A percentile compares a stretch with the other conserved stretches of the same genome.
Conservation (phyloP, 2,329 filamentous ascomycete species). For the Diplodia seriata region DNA sequence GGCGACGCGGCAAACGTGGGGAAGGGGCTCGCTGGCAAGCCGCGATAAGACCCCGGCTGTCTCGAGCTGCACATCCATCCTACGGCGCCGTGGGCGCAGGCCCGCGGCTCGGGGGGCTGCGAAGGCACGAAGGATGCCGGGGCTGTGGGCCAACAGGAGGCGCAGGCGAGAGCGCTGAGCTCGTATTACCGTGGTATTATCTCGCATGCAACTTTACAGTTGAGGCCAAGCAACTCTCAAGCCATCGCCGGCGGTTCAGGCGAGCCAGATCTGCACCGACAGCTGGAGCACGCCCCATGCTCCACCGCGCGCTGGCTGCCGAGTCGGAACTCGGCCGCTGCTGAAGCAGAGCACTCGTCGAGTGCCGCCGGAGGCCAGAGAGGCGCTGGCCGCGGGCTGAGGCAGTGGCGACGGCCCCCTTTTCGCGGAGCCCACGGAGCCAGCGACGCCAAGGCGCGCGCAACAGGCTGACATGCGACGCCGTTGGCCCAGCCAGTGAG, state of each 20-base stretch:
- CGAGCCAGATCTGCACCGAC: slow-evolving; percentile 8
- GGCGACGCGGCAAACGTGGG: slow-evolving; percentile 7
- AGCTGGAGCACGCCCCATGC: neutral
- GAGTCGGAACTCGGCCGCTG: slow-evolving; percentile 25
- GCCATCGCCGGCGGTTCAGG: neutral
- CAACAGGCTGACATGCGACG: slow-evolving; percentile 24
- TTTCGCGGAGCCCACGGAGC: slow-evolving; percentile 11
- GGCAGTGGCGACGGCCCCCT: slow-evolving; percentile 7
- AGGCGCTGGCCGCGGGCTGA: neutral
- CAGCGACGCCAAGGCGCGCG: slow-evolving; percentile 13
- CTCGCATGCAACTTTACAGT: slow-evolving; percentile 6
- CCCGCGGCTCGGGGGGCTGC: neutral
- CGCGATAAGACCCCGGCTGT: slow-evolving; percentile 25
- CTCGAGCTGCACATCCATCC: slow-evolving; percentile 3
- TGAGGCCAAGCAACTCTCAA: slow-evolving; percentile 17
- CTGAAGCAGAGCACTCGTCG: slow-evolving; percentile 5
- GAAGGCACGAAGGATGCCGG: slow-evolving; percentile 4
- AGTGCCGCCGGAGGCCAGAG: neutral
- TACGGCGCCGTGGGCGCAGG: no score
- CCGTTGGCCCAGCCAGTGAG: slow-evolving; percentile 16
- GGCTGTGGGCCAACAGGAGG: slow-evolving; percentile 11
- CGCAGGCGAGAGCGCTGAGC: slow-evolving; percentile 4
- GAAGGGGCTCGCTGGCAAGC: slow-evolving; percentile 19
- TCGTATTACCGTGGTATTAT: neutral
- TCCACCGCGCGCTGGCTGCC: slow-evolving; percentile 16